Evolutionary conservation across 306 rosid genomes (phyloP).

Genomic region (Phaseolus lunatus): DNA sequence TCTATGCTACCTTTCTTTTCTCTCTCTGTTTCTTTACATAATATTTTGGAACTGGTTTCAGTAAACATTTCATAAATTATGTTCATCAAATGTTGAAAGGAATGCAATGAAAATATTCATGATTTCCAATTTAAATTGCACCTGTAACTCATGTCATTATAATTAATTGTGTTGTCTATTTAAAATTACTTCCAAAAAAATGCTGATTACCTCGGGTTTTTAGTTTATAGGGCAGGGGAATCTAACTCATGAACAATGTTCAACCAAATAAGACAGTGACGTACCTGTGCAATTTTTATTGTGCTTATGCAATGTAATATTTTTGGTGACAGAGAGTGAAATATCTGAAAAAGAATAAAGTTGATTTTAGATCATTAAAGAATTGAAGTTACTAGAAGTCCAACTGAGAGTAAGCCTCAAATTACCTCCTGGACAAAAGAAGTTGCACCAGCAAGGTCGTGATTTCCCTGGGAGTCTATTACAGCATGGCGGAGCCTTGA

Average conservation of each 20-base stretch:
- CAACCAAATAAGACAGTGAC: constrained; percentile 40
- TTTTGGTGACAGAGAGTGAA: constrained; percentile 65
- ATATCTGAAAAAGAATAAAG: constrained; percentile 60
- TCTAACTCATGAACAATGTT: constrained; percentile 32
- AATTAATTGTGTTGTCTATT: too few relatives aligned
- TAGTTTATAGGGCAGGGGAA: background rate
- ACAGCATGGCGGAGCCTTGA: constrained; percentile 61
- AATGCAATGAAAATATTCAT: too few relatives aligned
- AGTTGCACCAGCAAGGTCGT: constrained; percentile 50
- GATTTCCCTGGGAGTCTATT: constrained; percentile 54
- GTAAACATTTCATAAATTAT: too few relatives aligned
- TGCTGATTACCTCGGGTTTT: background rate
- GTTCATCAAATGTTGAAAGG: too few relatives aligned
- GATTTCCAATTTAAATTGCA: too few relatives aligned
- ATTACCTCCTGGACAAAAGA: constrained; percentile 77
- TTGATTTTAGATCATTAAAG: constrained; percentile 36
- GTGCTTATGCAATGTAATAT: constrained; percentile 75
- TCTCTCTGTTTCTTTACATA: too few relatives aligned
- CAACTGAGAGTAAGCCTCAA: constrained; percentile 33
- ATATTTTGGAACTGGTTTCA: too few relatives aligned
- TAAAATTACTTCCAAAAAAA: too few relatives aligned
- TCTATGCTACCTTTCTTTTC: too few relatives aligned
- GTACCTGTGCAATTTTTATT: constrained; percentile 89
- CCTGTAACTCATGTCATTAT: too few relatives aligned
- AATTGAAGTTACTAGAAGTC: constrained; percentile 35